phyloP scores from a whole-genome alignment of 148 eudicot genomes.

The Hydrangea macrophylla region DNA sequence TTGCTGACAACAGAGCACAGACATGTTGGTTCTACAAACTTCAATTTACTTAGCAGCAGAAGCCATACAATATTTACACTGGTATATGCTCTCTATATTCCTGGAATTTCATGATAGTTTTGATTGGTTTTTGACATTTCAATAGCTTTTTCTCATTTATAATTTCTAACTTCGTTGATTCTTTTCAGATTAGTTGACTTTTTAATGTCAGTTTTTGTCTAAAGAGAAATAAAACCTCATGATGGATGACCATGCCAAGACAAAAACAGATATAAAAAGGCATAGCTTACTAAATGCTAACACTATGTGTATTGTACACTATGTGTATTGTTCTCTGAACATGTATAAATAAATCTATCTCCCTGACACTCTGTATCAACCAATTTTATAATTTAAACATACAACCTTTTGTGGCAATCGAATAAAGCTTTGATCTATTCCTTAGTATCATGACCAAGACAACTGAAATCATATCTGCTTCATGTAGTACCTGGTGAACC shows the following conservation, averaged over 20 bases:
- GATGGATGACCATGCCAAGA: neutral
- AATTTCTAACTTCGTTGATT: neutral
- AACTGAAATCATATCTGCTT: too few relatives aligned
- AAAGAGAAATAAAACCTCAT: neutral
- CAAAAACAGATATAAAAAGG: neutral
- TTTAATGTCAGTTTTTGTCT: neutral
- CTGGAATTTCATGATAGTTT: neutral
- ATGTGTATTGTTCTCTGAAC: neutral
- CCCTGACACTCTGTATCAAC: too few relatives aligned
- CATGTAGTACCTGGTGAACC: too few relatives aligned
- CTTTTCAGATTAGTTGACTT: neutral
- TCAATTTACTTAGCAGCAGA: slow-evolving; percentile 97
- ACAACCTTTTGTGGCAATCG: too few relatives aligned
- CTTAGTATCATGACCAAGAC: too few relatives aligned
- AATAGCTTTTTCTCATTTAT: neutral
- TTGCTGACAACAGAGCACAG: slow-evolving; percentile 77
- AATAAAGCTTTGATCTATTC: too few relatives aligned
- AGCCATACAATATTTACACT: slow-evolving; percentile 98
- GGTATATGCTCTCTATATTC: slow-evolving; percentile 40
- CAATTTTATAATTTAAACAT: too few relatives aligned
- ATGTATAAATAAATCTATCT: too few relatives aligned
- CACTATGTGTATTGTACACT: neutral
- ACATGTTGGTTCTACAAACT: slow-evolving; percentile 98
- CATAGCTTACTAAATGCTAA: neutral
- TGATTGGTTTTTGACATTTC: neutral